Percentiles rank a stretch among this genome's conserved stretches.
Conservation (phyloP, 2,329 filamentous ascomycete genomes). For the Dactylellina drechsleri region DNA sequence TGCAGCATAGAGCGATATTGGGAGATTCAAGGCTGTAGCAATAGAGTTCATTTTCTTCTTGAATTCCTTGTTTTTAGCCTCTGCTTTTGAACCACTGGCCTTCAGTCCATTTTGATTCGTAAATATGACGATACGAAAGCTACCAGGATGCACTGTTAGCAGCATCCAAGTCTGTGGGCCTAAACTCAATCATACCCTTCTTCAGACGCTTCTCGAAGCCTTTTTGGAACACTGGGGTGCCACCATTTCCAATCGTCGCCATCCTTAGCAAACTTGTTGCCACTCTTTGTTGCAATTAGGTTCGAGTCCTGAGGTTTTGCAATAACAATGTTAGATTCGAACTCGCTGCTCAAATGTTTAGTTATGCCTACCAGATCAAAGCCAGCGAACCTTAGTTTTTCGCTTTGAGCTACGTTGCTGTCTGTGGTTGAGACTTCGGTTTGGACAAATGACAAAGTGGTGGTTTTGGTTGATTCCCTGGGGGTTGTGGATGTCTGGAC, state of each 20-base stretch:
- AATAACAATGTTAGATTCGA: constrained; percentile 43
- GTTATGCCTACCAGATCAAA: constrained; percentile 71
- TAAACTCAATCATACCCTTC: constrained; percentile 69
- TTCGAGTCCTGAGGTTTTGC: constrained; percentile 76
- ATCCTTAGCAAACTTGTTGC: constrained; percentile 78
- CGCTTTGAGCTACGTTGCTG: constrained; percentile 60
- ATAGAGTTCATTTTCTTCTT: constrained; percentile 69
- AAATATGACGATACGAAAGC: constrained; percentile 79
- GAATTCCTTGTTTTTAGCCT: constrained; percentile 78
- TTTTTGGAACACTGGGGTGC: constrained; percentile 75
- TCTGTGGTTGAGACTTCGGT: constrained; percentile 40
- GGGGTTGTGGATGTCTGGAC: background rate
- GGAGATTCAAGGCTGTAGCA: constrained; percentile 75
- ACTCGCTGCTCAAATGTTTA: background rate
- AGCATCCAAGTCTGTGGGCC: background rate
- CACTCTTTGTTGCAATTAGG: constrained; percentile 80
- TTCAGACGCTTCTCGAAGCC: constrained; percentile 73
- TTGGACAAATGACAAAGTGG: constrained; percentile 5
- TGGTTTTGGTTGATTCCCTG: background rate
- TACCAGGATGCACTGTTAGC: constrained; percentile 59
- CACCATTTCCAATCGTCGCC: constrained; percentile 95
- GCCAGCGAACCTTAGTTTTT: constrained; percentile 71
- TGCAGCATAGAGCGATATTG: constrained; percentile 84
- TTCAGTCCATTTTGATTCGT: constrained; percentile 90
- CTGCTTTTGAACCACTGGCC: constrained; percentile 74